Base-by-base conservation (phyloP, 129 eudicot genomes). In the Centaurea solstitialis region DNA sequence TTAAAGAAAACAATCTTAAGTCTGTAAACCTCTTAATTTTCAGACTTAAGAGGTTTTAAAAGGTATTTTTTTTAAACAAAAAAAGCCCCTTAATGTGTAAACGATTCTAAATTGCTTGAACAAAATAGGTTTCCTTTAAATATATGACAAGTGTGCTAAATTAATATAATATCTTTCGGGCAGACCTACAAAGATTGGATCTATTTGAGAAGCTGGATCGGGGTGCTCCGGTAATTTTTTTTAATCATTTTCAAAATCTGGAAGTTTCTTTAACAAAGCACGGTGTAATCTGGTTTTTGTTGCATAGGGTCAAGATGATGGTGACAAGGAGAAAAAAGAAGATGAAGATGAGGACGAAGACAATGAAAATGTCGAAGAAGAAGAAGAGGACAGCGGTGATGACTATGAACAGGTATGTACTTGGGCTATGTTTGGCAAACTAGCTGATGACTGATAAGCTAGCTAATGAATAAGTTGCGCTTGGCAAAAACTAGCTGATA, bases 191-290 rank as follows among this genome's bases (percentile, higher is more conserved):
- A 65, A 92, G 76, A 81, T 68, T 94, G 45, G 97, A 94, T 82
- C 4, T 89, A 15, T 88, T 94, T 77, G 98, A 90, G 84, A 81
- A 88, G 96, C 93, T 87, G 68, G 96, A 92, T 80, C 41, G 75
- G 73, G 76, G 83, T 77, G 1, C 17, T 76, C 62, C 76, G 88
- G 98, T 93, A 85, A 7, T 47, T 75, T 79, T 43, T 12, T 43
- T 10, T 28, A 24, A 1, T 18, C 18, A 12, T 18, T 26, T 23
- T 9, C 10, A 43, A 72, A 22, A 72, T 5, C 12, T 35, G 13
- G 0, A 72, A 53, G 66, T 70, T 69, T 40, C 26, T 47, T 57
- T n/a, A 57, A 43, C 17, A 53, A 68, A 70, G 57, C 38, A 35
- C 35, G 64, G 9, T 38, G 59, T 76, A 30, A 33, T 18, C 5